Conservation (phyloP, 805 yeast species). For the Isabelozyma gotoi region DNA sequence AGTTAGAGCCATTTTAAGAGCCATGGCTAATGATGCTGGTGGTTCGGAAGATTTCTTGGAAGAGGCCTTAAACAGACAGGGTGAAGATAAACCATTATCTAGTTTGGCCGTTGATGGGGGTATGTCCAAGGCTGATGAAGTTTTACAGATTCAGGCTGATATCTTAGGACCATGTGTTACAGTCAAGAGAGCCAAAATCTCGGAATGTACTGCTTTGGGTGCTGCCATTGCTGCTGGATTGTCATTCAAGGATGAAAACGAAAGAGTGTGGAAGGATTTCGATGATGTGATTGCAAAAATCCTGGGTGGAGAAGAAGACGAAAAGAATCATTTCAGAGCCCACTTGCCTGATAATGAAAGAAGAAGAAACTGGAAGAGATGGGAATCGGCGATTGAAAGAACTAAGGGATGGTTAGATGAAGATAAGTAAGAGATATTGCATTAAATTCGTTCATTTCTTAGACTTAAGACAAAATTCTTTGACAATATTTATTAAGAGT, state of each 20-base stretch:
- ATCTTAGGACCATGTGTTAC: conserved; percentile 84
- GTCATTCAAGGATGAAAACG: conserved; percentile 44
- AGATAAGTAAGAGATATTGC: conserved; percentile 11
- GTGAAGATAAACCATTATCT: conserved; percentile 46
- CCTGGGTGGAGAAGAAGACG: conserved; percentile 26
- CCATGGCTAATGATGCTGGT: conserved; percentile 86
- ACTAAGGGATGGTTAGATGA: conserved; percentile 77
- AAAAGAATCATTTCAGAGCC: conserved; percentile 31
- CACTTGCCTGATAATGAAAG: conserved; percentile 58
- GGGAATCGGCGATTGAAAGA: conserved; percentile 85
- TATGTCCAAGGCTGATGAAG: conserved; percentile 86
- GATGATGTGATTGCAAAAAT: conserved; percentile 59
- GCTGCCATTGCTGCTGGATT: conserved; percentile 96
- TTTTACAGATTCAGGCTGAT: conserved; percentile 92
- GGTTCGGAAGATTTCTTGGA: conserved; percentile 59
- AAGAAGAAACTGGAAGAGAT: conserved; percentile 61
- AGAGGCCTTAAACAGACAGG: conserved; percentile 45
- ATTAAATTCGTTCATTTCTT: no score
- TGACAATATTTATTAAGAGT: background rate
- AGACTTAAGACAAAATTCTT: background rate
- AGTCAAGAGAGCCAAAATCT: conserved; percentile 74
- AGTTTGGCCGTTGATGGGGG: conserved; percentile 89
- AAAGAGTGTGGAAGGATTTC: conserved; percentile 72
- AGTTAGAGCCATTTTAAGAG: conserved; percentile 83
- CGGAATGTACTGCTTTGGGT: conserved; percentile 94